Evolutionary conservation across 2,329 filamentous ascomycete species (phyloP).

Genomic region (Hypoxylon rubiginosum): DNA sequence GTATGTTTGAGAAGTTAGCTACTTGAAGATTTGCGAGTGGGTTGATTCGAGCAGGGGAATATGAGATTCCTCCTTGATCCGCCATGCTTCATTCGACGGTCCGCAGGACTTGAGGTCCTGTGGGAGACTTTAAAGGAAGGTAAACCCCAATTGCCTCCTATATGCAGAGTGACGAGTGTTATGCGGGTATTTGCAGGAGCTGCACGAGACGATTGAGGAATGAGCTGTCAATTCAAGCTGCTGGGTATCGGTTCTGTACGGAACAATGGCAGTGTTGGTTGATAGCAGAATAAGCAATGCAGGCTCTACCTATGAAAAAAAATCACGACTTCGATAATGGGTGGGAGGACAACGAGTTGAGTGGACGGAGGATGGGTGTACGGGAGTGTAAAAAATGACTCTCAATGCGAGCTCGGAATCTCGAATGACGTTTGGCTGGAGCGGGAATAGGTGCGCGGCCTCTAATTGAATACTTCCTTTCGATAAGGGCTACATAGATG

Average conservation of each 20-base stretch:
- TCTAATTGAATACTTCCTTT: conserved; percentile 37
- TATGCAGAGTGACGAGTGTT: conserved; percentile 41
- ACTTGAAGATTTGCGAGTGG: conserved; percentile 39
- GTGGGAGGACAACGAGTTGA: conserved; percentile 49
- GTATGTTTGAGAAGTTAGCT: conserved; percentile 44
- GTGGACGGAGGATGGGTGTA: conserved; percentile 49
- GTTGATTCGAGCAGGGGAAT: conserved; percentile 43
- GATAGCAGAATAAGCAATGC: conserved; percentile 38
- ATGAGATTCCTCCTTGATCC: conserved; percentile 43
- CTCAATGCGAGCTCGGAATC: conserved; percentile 44
- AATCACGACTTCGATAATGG: conserved; percentile 37
- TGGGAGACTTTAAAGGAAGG: conserved; percentile 20
- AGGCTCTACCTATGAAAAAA: conserved; percentile 45
- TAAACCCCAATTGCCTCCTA: conserved; percentile 37
- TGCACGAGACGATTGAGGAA: conserved; percentile 43
- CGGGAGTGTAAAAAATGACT: conserved; percentile 42
- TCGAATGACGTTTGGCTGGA: conserved; percentile 41
- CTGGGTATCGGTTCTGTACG: conserved; percentile 45
- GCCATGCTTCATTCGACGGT: conserved; percentile 40
- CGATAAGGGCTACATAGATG: conserved; percentile 39
- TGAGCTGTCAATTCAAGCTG: conserved; percentile 37
- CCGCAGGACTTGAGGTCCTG: conserved; percentile 26
- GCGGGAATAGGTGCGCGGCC: conserved; percentile 41
- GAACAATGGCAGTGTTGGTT: conserved; percentile 41
- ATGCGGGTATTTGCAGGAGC: conserved; percentile 43